Evolutionary conservation across 441 rosid genomes (phyloP), one percentile per base, ranked within the genome.

Genomic region (Gossypium gossypioides): DNA sequence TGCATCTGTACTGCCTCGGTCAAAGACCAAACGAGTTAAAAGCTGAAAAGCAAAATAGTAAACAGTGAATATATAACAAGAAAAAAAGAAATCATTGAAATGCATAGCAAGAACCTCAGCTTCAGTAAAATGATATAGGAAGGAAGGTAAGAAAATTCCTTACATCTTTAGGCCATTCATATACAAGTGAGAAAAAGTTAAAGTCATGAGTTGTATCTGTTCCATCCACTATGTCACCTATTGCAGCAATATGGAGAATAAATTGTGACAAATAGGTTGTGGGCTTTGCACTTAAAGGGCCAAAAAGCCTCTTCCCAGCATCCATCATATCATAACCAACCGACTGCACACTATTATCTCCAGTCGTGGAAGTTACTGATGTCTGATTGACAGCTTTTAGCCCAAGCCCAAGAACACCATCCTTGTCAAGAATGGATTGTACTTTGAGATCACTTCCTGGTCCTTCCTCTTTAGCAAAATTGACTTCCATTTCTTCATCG

Each of bases 81-180:
- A n/a, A 42, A 59, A 13, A 62, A 64, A 16, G 16, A 78, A 16
- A 68, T 55, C 68, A 48, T 52, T 60, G 69, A 42, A 75, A 52
- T n/a, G 52, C 72, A 62, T 22, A 22, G 52, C 60, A 52, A 67
- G 58, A 51, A 51, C 50, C 72, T 63, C 56, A 15, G 58, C 70
- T 6, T 34, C 59, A 48, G 58, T 51, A 61, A 74, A 48, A 56
- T 46, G 58, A 64, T 48, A 52, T 34, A 62, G 40, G 44, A 58
- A 57, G 73, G 72, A 77, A 58, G 76, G 73, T 15, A 62, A 58
- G 42, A 42, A 79, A 72, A 76, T 58, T 69, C 42, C 98, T 84
- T 92, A 95, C 99, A 78, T 95, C 99, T 87, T 91, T 95, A 54
- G 98, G 98, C 98, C 99, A 91, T 84, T 95, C 99, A 62, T 92